A percentile compares a stretch with the other conserved stretches of the same genome.
Evolutionary conservation across 495 filamentous ascomycete species (phyloP).

Genomic region (Astrothelium subdiscretum): DNA sequence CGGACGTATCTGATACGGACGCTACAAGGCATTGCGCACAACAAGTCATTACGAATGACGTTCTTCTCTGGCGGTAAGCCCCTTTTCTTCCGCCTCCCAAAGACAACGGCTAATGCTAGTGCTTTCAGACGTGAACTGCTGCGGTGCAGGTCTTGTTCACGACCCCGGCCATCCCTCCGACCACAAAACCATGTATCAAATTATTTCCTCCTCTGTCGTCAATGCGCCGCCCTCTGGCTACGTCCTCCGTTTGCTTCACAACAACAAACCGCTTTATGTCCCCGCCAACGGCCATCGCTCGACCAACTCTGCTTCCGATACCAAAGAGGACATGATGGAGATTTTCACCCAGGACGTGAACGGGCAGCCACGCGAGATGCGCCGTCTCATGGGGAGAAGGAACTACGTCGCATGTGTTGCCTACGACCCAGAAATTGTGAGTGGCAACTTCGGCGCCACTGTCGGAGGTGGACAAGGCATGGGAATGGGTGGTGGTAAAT

Average conservation of each 20-base stretch:
- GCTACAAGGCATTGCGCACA: slow-evolving; percentile 83
- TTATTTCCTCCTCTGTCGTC: slow-evolving; percentile 84
- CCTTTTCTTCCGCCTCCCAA: not conserved
- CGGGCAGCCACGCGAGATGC: slow-evolving; percentile 65
- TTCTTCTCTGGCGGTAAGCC: slow-evolving; percentile 71
- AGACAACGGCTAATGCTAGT: not conserved
- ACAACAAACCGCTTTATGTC: slow-evolving; percentile 79
- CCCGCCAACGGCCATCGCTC: slow-evolving; percentile 80
- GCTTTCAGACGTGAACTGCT: slow-evolving; percentile 63
- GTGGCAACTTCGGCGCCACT: slow-evolving; percentile 19
- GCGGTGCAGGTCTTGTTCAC: slow-evolving; percentile 87
- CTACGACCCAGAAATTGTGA: slow-evolving; percentile 75
- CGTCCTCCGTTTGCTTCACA: slow-evolving; percentile 84
- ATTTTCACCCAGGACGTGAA: slow-evolving; percentile 87
- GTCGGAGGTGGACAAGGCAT: slow-evolving; percentile 5
- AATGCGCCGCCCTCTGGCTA: slow-evolving; percentile 75
- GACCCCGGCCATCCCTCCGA: slow-evolving; percentile 81
- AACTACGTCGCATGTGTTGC: slow-evolving; percentile 94
- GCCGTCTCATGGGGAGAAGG: slow-evolving; percentile 79
- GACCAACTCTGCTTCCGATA: slow-evolving; percentile 57
- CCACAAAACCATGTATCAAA: slow-evolving; percentile 99
- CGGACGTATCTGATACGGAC: slow-evolving; percentile 93
- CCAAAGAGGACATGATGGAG: slow-evolving; percentile 99
- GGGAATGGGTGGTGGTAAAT: slow-evolving; percentile 44
- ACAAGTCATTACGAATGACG: slow-evolving; percentile 90